These are phyloP conservation scores for Sphagnum contortum DNA, from an alignment of 225 moss, liverwort and hornwort species.

Conservation along the genomic window DNA sequence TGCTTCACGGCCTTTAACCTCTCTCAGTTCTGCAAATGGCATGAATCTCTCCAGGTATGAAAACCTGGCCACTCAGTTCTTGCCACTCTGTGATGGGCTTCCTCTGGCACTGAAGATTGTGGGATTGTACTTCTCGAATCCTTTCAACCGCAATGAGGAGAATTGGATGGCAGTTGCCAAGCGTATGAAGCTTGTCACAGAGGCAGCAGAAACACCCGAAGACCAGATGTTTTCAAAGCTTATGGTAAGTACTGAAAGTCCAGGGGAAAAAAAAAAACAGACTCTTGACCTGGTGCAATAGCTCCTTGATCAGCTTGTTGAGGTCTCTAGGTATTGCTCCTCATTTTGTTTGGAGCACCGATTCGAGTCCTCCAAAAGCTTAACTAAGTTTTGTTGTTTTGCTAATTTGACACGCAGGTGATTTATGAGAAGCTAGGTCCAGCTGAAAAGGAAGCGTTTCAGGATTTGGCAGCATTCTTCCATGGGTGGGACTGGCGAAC, in stretches of 20 bases:
- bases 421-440: too few relatives aligned
- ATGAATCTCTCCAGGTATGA: constrained; percentile 26
- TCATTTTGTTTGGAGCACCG: too few relatives aligned
- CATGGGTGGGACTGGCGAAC: too few relatives aligned
- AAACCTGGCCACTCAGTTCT: constrained; percentile 46
- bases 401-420: too few relatives aligned
- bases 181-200: constrained; percentile 50
- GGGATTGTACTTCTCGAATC: constrained; percentile 52
- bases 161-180: constrained; percentile 41
- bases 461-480: too few relatives aligned
- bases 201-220: constrained; percentile 49
- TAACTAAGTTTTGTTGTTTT: too few relatives aligned
- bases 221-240: constrained; percentile 68
- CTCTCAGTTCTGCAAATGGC: constrained; percentile 14
- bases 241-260: constrained; percentile 10
- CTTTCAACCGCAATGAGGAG: constrained; percentile 35
- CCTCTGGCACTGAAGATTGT: constrained; percentile 60
- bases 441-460: too few relatives aligned
- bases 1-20: constrained; percentile 16
- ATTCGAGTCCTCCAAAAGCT: too few relatives aligned
- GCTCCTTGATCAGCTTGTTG: too few relatives aligned
- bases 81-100: constrained; percentile 61
- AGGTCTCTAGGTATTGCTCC: too few relatives aligned
- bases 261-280: too few relatives aligned
- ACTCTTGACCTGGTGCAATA: too few relatives aligned